These are phyloP conservation scores for Ceratocystis ficicola DNA, from an alignment of 2,329 filamentous ascomycete genomes.

Conservation along the genomic window DNA sequence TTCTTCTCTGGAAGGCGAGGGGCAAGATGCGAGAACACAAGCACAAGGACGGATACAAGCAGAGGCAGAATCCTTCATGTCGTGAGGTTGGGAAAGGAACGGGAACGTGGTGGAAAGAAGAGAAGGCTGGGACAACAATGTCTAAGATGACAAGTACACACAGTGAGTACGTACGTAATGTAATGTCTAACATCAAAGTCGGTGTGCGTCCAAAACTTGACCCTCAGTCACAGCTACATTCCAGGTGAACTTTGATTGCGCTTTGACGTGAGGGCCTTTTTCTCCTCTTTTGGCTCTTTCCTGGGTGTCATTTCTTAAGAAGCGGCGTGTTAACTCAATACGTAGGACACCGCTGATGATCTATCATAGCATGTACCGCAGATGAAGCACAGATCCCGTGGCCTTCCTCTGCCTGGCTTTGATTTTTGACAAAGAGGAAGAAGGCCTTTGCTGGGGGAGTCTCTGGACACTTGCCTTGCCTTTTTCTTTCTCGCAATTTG, in stretches of 20 bases:
- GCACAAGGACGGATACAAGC: background rate
- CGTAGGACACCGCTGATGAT: background rate
- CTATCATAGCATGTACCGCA: background rate
- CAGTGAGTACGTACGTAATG: background rate
- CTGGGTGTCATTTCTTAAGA: background rate
- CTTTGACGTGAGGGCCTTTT: background rate
- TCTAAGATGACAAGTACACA: background rate
- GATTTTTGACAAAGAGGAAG: background rate
- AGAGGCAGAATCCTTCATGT: background rate
- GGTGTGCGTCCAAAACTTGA: background rate
- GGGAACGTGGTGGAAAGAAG: background rate
- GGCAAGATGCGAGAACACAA: background rate
- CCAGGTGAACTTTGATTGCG: background rate
- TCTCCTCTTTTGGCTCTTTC: background rate
- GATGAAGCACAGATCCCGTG: background rate
- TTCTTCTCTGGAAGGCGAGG: background rate
- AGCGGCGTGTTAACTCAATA: background rate
- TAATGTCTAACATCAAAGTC: background rate
- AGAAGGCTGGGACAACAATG: background rate
- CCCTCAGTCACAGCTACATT: background rate
- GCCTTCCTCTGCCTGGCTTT: background rate
- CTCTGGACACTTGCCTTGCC: background rate
- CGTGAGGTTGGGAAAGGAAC: slow-evolving; percentile 1
- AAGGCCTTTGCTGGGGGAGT: background rate
- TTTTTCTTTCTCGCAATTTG: background rate